Conservation (phyloP, 2,329 filamentous ascomycete genomes). For the Cordyceps pruinosa region DNA sequence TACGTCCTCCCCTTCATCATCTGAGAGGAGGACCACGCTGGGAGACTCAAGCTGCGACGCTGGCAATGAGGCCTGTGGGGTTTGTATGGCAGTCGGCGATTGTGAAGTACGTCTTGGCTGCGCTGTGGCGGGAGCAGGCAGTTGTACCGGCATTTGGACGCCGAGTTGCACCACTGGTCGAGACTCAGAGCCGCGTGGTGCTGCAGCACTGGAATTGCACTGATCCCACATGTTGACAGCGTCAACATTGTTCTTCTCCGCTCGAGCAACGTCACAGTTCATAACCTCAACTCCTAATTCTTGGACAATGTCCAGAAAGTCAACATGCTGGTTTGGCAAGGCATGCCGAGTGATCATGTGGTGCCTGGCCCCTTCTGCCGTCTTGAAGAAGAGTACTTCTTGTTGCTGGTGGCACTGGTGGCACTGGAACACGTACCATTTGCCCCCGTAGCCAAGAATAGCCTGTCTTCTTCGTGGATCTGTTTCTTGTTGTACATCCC, state of each 20-base stretch:
- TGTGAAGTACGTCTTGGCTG: neutral
- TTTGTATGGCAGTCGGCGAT: neutral
- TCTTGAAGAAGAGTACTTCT: neutral
- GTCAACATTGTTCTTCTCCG: neutral
- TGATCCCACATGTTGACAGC: neutral
- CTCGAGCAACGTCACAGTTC: neutral
- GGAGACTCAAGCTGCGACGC: neutral
- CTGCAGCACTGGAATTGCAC: neutral
- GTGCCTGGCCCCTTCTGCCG: neutral
- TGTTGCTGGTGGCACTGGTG: conserved; percentile 6
- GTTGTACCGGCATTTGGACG: neutral
- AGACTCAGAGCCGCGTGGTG: neutral
- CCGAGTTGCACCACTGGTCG: neutral
- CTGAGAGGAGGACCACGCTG: neutral
- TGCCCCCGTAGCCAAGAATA: conserved; percentile 1
- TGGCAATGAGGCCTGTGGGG: neutral
- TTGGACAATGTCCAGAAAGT: neutral
- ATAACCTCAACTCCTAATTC: conserved; percentile 9
- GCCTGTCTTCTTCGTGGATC: neutral
- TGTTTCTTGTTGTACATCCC: neutral
- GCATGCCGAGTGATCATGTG: neutral
- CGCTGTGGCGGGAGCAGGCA: neutral
- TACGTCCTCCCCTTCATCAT: neutral
- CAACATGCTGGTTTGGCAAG: neutral
- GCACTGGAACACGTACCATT: conserved; percentile 11